Conservation (phyloP, 768 basidiomycete species). For the Vararia minispora region DNA sequence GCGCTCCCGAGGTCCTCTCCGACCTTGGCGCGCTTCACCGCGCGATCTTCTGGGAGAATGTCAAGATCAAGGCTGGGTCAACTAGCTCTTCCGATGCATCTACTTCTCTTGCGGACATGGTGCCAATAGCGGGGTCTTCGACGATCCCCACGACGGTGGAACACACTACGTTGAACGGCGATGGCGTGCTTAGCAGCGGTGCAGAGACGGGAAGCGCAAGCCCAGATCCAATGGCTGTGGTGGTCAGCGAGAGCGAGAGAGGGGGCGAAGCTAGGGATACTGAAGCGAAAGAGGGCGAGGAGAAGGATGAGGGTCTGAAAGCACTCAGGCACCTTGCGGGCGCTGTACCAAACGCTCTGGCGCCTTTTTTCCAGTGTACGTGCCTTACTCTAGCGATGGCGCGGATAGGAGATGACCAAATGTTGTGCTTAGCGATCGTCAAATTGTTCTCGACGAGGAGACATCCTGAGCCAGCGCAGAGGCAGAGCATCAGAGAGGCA, state of each 20-base stretch:
- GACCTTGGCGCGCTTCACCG: constrained; percentile 77
- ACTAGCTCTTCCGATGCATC: too few relatives aligned
- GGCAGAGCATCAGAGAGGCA: constrained; percentile 63
- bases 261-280: too few relatives aligned
- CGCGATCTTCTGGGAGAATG: constrained; percentile 80
- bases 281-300: constrained; percentile 29
- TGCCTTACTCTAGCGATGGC: constrained; percentile 2
- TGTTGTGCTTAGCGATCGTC: constrained; percentile 56
- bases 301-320: constrained; percentile 55
- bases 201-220: too few relatives aligned
- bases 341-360: constrained; percentile 61
- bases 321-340: constrained; percentile 73
- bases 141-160: too few relatives aligned
- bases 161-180: too few relatives aligned
- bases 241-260: too few relatives aligned
- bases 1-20: constrained; percentile 49
- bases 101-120: too few relatives aligned
- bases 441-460: constrained; percentile 80
- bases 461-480: constrained; percentile 63
- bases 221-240: too few relatives aligned
- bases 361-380: constrained; percentile 82
- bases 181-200: too few relatives aligned
- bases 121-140: constrained; percentile 7
- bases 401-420: too few relatives aligned
- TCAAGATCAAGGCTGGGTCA: constrained; percentile 55